Conservation (phyloP, 73 alveolate genomes). For the Paramecium pentaurelia region DNA sequence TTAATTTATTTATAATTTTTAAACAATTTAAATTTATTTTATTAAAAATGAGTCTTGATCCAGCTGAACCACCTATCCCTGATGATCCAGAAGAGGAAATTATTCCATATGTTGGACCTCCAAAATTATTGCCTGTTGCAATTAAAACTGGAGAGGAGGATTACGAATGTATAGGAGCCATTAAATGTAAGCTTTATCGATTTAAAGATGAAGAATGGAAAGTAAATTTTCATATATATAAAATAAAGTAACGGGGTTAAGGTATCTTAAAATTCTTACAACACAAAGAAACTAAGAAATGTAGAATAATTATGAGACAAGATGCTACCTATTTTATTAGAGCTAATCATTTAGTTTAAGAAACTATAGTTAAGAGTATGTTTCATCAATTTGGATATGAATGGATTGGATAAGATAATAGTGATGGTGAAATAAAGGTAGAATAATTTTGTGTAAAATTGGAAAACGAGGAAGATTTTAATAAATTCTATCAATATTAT, state of each 20-base stretch:
- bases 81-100: slow-evolving; percentile 48
- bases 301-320: slow-evolving; percentile 78
- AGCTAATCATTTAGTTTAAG: not conserved
- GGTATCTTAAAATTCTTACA: slow-evolving; percentile 83
- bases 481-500: slow-evolving; percentile 64
- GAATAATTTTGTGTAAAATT: not conserved
- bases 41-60: not conserved
- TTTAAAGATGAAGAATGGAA: slow-evolving; percentile 81
- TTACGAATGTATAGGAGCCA: slow-evolving; percentile 71
- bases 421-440: not conserved
- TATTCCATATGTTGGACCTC: not conserved
- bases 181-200: slow-evolving; percentile 75
- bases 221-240: not conserved
- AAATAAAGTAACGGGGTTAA: slow-evolving; percentile 68
- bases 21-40: not conserved
- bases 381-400: not conserved
- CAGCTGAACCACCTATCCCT: not conserved
- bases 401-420: not conserved
- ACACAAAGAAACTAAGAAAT: slow-evolving; percentile 75
- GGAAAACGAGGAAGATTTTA: slow-evolving; percentile 71
- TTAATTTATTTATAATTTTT: not conserved
- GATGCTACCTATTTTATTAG: slow-evolving; percentile 56
- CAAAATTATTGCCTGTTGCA: not conserved
- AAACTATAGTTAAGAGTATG: not conserved
- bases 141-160: slow-evolving; percentile 73